Conservation (phyloP, 2,329 filamentous ascomycete genomes). For the Cordyceps fumosorosea region DNA sequence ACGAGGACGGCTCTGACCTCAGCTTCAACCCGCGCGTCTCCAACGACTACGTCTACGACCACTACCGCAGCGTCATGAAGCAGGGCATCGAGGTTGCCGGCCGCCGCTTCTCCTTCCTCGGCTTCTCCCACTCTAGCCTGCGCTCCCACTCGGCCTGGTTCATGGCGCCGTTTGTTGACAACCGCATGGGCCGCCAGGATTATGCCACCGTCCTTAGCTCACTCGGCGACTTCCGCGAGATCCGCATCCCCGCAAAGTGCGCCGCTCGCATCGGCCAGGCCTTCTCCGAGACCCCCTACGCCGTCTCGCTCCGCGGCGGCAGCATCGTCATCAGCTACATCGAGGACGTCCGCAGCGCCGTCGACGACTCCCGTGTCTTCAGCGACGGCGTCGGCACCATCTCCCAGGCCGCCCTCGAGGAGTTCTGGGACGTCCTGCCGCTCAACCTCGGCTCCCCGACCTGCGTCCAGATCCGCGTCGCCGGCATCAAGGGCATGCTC, state of each 20-base stretch:
- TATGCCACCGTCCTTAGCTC: conserved; percentile 37
- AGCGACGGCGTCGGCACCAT: conserved; percentile 77
- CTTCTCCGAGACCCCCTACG: conserved; percentile 67
- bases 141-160: conserved; percentile 66
- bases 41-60: conserved; percentile 43
- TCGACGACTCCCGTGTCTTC: conserved; percentile 51
- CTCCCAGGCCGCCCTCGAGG: conserved; percentile 50
- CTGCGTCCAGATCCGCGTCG: conserved; percentile 68
- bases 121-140: conserved; percentile 74
- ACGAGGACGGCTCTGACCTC: conserved; percentile 64
- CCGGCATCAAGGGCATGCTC: conserved; percentile 73
- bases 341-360: conserved; percentile 43
- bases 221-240: conserved; percentile 45
- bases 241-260: conserved; percentile 47
- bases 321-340: conserved; percentile 31
- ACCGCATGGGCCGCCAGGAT: conserved; percentile 25
- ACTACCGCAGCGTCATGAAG: conserved; percentile 55
- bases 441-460: conserved; percentile 46
- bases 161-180: conserved; percentile 39
- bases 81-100: conserved; percentile 58
- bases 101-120: conserved; percentile 58
- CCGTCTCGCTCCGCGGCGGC: conserved; percentile 42
- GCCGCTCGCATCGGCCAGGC: conserved; percentile 58
- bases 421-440: conserved; percentile 53
- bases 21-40: conserved; percentile 46